Evolutionary conservation across 1,284 basidiomycete species (phyloP), one percentile per base, ranked within the genome.

Genomic region (Mycosarcoma mackinlayi): DNA sequence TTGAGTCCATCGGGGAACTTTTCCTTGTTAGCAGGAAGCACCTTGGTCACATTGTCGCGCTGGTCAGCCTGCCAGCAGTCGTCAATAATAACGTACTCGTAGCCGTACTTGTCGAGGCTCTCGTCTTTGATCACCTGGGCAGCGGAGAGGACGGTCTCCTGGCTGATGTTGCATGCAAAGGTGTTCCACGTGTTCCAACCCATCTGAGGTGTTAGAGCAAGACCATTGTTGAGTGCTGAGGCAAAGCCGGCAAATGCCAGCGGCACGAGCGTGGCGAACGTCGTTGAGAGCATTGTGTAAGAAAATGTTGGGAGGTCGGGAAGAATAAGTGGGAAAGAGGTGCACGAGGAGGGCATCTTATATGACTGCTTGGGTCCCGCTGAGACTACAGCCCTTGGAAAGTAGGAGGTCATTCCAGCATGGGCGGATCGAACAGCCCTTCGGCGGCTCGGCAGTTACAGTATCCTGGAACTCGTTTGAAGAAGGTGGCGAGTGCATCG

Each of bases 1-100:
- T 85, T 84, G 51, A 87, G 83, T 0, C 86, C 86, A 31, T 82
- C 81, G 0, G 86, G 86, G 61, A 87, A 87, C 53, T 84, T 85
- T 6, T 67, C 70, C 1, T 84, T 75, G 62, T 87, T 84, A 14
- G 79, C 79, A 8, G 78, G 53, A 1, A 83, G 77, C 53, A 86
- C 54, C 13, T 64, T 87, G 55, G 84, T 85, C 6, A 63, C 68
- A 1, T 84, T 75, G 62, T 87, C 84, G 6, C 79, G 78, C 16
- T 78, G 47, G 1, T 82, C 78, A 1, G 76, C 60, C 16, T 69
- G 84, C 84, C 84, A 85, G 64, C 84, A 78, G 49, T 77, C 78
- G 53, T 81, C 79, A 56, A 81, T 77, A 41, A 73, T 42, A 19
- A 78, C 56, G 37, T 56, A 54, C 38, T 78, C 58, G 64, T 74